Base-by-base conservation (phyloP, 768 basidiomycete genomes). In the Russula compacta region DNA sequence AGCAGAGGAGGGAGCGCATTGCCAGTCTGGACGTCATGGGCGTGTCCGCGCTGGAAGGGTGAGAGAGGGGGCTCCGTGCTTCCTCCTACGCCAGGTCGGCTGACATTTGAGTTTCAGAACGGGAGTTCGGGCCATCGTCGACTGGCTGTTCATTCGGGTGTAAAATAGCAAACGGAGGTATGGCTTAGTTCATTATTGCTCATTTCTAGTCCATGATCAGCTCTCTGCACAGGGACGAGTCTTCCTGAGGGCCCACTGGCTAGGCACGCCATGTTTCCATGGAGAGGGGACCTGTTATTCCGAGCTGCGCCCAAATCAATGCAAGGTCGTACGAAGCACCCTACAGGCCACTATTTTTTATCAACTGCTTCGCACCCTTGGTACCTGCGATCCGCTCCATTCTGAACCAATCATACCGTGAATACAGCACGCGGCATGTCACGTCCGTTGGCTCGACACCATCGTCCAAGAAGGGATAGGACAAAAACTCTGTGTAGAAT, bases 141-240 rank as follows among this genome's bases (percentile, higher is more conserved):
- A 97, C 69, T 98, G 95, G 95, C 70, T 98, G 32, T 95, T 95
- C 70, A 83, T 95, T 57, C 81, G 94, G 0, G 94, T 97, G 5
- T 92, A 95, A 73, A 94, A 93, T 66, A 92, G 90, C 65, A 77
- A 88, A 50, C 72, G 74, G 64, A 82, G 83, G 87, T 85, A 51
- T 58, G 70, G 70, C 3, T 14, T 24, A 12, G 36, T 50, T 42
- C 33, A 35, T 35, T 24, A 2, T 24, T 29, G 36, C 51, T 42
- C 39, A 24, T 33, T 38, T 52, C 43, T 15, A 15, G 21, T 6
- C 7, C 15, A n/a, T 58, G 32, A 53, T 15, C 14, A 1, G 50
- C 11, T 21, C 24, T 29, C 15, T 53, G 33, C 14, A 9, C 19
- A 64, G 63, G 50, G 63, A 64, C 33, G 63, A 64, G 10, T 40